Evolutionary conservation across 2,329 filamentous ascomycete genomes (phyloP).

Genomic region (Metarhizium humberi): DNA sequence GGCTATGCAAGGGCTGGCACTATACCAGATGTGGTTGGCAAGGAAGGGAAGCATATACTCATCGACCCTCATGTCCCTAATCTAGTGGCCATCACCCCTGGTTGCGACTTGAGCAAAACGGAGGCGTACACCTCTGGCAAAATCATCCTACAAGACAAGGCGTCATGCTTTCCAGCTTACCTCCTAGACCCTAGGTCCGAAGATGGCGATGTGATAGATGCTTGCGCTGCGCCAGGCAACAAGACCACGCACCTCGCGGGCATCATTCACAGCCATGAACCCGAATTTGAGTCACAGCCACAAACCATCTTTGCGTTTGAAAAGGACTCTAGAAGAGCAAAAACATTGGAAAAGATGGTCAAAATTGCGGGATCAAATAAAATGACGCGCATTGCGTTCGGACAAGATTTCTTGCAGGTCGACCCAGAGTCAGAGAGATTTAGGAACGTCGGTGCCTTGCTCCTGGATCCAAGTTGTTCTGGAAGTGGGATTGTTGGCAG

Average conservation of each 20-base stretch:
- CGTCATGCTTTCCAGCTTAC: constrained; percentile 92
- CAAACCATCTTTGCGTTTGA: constrained; percentile 67
- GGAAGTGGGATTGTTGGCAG: constrained; percentile 90
- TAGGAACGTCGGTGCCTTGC: constrained; percentile 63
- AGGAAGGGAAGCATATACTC: constrained; percentile 44
- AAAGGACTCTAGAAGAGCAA: constrained; percentile 60
- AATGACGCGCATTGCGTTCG: constrained; percentile 58
- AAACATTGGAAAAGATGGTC: constrained; percentile 79
- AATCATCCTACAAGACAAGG: constrained; percentile 91
- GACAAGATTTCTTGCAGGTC: constrained; percentile 73
- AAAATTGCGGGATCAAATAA: constrained; percentile 60
- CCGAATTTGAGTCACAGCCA: constrained; percentile 22
- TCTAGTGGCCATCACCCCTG: constrained; percentile 67
- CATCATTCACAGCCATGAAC: constrained; percentile 44
- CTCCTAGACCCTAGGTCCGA: constrained; percentile 60
- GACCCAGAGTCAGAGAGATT: constrained; percentile 56
- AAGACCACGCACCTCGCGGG: constrained; percentile 93
- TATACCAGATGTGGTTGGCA: constrained; percentile 45
- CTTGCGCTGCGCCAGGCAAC: constrained; percentile 90
- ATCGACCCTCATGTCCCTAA: constrained; percentile 79
- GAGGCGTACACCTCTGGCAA: constrained; percentile 65
- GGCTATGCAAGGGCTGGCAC: constrained; percentile 47
- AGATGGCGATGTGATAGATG: constrained; percentile 77
- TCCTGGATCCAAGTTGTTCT: constrained; percentile 91
- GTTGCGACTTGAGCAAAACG: constrained; percentile 62